Evolutionary conservation across 257 asterid species (phyloP).

Genomic region (Fraxinus americana): DNA sequence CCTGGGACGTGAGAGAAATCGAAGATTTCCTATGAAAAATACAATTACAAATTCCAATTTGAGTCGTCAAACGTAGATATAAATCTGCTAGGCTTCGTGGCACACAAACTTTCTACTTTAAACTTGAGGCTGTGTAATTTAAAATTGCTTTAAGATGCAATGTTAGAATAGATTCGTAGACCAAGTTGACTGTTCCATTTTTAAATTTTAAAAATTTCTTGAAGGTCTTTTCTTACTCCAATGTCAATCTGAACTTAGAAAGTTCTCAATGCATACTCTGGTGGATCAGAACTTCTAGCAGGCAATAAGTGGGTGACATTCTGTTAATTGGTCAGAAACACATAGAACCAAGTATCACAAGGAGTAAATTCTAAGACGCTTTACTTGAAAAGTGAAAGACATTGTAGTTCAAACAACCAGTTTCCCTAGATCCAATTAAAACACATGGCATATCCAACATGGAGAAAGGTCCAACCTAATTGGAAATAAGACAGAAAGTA

Average conservation of each 20-base stretch:
- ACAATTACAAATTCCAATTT: conserved; percentile 29
- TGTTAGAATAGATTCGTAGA: background rate
- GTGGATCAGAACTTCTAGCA: background rate
- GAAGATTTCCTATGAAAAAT: conserved; percentile 64
- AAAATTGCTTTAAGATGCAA: background rate
- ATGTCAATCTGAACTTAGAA: background rate
- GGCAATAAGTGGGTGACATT: background rate
- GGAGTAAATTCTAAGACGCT: background rate
- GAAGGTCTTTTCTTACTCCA: background rate
- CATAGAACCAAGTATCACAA: background rate
- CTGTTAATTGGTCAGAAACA: background rate
- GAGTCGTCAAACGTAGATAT: conserved; percentile 1
- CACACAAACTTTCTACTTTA: conserved; percentile 1
- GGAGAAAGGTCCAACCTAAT: background rate
- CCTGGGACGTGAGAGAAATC: conserved; percentile 84
- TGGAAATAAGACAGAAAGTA: background rate
- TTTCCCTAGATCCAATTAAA: background rate
- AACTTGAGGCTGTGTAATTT: background rate
- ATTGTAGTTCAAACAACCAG: background rate
- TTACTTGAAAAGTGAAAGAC: background rate
- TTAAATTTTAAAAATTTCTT: background rate
- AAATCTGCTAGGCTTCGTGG: conserved; percentile 1
- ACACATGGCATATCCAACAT: background rate
- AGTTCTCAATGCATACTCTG: background rate
- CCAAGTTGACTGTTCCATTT: background rate